Percentiles rank a stretch among this genome's conserved stretches.
Conservation (phyloP, 164 flowering plant genomes). For the Cinnamomum micranthum region DNA sequence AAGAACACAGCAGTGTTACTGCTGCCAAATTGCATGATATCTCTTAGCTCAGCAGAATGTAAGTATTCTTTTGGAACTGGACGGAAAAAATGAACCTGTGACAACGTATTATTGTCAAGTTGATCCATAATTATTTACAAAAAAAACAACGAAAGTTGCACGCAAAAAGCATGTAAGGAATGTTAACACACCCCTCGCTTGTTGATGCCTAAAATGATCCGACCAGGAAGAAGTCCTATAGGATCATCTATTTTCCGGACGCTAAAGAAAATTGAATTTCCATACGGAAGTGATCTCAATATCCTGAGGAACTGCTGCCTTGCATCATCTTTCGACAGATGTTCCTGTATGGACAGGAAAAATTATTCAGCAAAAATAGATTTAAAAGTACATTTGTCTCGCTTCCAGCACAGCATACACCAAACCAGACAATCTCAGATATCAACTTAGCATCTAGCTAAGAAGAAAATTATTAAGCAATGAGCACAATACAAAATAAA, state of each 20-base stretch:
- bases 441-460: not conserved
- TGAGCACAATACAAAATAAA: not conserved
- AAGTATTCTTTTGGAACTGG: constrained; percentile 99
- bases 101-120: constrained; percentile 6
- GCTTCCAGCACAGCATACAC: not conserved
- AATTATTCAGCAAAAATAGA: not conserved
- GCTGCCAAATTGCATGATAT: constrained; percentile 99
- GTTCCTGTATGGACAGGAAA: constrained; percentile 43
- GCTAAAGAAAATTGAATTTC: constrained; percentile 89
- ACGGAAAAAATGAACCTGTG: constrained; percentile 96
- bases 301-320: constrained; percentile 89
- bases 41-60: constrained; percentile 97
- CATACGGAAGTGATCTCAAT: constrained; percentile 85
- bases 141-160: too few relatives aligned
- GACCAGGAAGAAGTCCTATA: constrained; percentile 97
- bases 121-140: not conserved
- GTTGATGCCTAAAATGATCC: constrained; percentile 85
- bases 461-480: not conserved
- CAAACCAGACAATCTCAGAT: not conserved
- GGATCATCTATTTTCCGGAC: constrained; percentile 99
- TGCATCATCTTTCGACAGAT: constrained; percentile 89
- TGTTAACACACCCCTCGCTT: constrained; percentile 83
- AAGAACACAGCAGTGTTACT: constrained; percentile 98
- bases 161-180: not conserved
- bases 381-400: not conserved